phyloP scores from a whole-genome alignment of 2,329 filamentous ascomycete species.

The Orbilia blumenaviensis region DNA sequence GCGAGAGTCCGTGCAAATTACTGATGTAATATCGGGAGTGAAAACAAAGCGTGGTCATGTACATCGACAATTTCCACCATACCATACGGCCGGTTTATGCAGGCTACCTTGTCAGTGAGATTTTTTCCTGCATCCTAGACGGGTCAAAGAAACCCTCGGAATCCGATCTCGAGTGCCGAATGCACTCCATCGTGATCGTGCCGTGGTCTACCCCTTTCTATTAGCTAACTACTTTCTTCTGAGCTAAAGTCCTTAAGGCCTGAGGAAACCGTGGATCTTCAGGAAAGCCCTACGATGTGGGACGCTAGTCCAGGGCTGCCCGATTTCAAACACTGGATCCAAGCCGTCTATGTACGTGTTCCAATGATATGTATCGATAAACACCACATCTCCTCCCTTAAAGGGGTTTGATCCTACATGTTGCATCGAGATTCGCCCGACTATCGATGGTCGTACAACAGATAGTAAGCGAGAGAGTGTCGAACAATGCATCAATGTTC shows the following conservation, averaged over 20 bases:
- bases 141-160: background rate
- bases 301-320: background rate
- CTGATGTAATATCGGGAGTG: conserved; percentile 4
- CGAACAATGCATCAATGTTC: too few relatives aligned
- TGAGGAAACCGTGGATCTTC: background rate
- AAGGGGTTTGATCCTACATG: background rate
- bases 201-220: background rate
- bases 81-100: too few relatives aligned
- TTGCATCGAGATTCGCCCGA: background rate
- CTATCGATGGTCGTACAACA: conserved; percentile 15
- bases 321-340: background rate
- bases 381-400: background rate
- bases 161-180: background rate
- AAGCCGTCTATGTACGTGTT: background rate
- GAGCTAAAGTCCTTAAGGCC: background rate
- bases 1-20: background rate
- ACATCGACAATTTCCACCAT: conserved; percentile 5
- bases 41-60: background rate
- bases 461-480: background rate
- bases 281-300: background rate
- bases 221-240: background rate
- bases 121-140: background rate
- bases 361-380: conserved; percentile 7
- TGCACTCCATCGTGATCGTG: background rate
- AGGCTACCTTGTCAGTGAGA: too few relatives aligned